phyloP scores from a whole-genome alignment of 192 early-diverging fungal species.

The Backusella liffmaniae region DNA sequence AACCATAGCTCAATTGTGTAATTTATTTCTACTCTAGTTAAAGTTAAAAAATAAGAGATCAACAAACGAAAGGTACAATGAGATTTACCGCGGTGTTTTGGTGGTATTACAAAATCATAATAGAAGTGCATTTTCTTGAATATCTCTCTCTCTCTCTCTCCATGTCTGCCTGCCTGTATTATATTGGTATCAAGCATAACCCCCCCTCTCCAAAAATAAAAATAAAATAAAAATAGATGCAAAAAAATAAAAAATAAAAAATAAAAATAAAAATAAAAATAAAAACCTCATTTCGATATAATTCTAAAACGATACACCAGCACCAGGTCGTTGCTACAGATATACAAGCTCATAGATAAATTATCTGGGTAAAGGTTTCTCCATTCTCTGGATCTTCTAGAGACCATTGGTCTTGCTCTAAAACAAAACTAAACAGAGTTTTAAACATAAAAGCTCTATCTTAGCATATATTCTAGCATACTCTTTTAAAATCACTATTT shows the following conservation, averaged over 20 bases:
- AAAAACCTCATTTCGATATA: background rate
- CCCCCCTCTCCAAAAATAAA: too few relatives aligned
- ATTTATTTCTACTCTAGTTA: too few relatives aligned
- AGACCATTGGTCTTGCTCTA: background rate
- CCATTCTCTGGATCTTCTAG: background rate
- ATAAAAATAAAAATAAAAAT: background rate
- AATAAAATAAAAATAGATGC: background rate
- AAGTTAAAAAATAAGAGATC: too few relatives aligned
- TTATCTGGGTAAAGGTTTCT: background rate
- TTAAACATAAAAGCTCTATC: background rate
- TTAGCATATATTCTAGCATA: background rate
- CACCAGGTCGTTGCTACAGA: background rate
- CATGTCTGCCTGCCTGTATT: background rate
- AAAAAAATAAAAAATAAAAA: background rate
- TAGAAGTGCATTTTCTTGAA: too few relatives aligned
- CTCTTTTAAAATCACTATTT: background rate
- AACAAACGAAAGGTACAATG: too few relatives aligned
- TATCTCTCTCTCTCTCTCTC: too few relatives aligned
- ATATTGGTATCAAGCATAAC: background rate
- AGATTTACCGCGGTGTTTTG: too few relatives aligned
- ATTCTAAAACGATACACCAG: background rate
- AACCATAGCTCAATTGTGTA: too few relatives aligned
- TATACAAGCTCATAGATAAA: background rate
- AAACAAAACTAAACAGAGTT: background rate
- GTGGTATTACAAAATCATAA: background rate